phyloP scores from a whole-genome alignment of 2,329 filamentous ascomycete species.

The Thyridium curvatum region DNA sequence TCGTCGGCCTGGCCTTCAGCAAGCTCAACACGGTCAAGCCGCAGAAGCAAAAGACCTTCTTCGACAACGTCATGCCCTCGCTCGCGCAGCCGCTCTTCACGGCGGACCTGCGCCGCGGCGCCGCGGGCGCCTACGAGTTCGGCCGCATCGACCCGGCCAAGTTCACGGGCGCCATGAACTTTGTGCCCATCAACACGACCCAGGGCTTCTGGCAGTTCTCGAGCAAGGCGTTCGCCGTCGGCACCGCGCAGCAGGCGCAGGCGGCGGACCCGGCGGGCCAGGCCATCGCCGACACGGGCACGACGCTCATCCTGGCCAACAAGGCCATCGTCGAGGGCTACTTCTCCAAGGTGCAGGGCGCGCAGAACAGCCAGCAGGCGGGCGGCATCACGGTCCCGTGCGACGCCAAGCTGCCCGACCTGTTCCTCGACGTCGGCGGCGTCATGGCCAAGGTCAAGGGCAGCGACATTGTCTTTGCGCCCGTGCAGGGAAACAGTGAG shows the following conservation, averaged over 20 bases:
- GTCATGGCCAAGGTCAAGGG: constrained; percentile 50
- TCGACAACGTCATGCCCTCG: constrained; percentile 58
- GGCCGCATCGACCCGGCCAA: constrained; percentile 60
- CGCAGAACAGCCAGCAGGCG: constrained; percentile 26
- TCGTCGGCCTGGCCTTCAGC: constrained; percentile 63
- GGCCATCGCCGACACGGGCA: constrained; percentile 53
- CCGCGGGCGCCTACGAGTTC: constrained; percentile 65
- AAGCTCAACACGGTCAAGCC: constrained; percentile 60
- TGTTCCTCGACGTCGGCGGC: constrained; percentile 50
- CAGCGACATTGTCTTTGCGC: constrained; percentile 45
- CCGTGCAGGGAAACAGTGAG: constrained; percentile 44
- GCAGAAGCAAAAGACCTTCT: constrained; percentile 62
- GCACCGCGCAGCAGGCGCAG: constrained; percentile 26
- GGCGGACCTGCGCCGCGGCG: constrained; percentile 56
- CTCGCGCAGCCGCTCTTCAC: constrained; percentile 65
- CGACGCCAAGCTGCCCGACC: constrained; percentile 35
- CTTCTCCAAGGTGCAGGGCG: constrained; percentile 39
- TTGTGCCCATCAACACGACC: constrained; percentile 53
- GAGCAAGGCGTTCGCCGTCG: constrained; percentile 50
- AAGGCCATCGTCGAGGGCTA: constrained; percentile 41
- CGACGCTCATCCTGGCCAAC: constrained; percentile 57
- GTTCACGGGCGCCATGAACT: constrained; percentile 56
- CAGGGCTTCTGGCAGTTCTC: constrained; percentile 66
- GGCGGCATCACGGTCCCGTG: constrained; percentile 44
- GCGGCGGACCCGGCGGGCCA: constrained; percentile 29